These are phyloP conservation scores for Hanseniaspora uvarum DNA, from an alignment of 1,139 yeast genomes.

Conservation along the genomic window DNA sequence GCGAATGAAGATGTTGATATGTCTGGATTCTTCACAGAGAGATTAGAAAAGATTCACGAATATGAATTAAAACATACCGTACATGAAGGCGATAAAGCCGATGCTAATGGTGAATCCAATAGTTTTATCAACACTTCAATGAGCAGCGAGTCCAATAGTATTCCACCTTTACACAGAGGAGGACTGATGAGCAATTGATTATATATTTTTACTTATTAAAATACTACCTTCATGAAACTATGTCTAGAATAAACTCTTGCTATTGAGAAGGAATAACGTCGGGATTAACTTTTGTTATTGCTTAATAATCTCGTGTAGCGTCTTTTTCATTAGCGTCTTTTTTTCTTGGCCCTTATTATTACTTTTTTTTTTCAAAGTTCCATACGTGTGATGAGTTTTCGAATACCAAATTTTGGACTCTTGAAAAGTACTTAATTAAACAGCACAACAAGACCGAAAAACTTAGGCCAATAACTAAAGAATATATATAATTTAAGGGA, in stretches of 20 bases:
- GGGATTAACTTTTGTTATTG: background rate
- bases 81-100: background rate
- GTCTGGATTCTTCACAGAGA: constrained; percentile 33
- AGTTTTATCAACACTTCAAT: background rate
- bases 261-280: too few relatives aligned
- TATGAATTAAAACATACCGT: constrained; percentile 22
- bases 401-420: background rate
- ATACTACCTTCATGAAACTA: background rate
- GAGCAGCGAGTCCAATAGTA: constrained; percentile 8
- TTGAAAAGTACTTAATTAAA: background rate
- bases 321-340: background rate
- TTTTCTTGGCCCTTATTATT: background rate
- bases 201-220: background rate
- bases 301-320: background rate
- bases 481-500: background rate
- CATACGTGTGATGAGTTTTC: background rate
- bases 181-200: constrained; percentile 20
- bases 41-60: constrained; percentile 28
- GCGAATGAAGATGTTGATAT: constrained; percentile 35
- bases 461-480: too few relatives aligned
- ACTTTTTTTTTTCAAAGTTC: background rate
- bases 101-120: background rate
- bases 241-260: too few relatives aligned
- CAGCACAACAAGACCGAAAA: background rate
- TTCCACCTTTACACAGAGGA: constrained; percentile 33